These are phyloP conservation scores for Quercus ilex DNA, from an alignment of 306 rosid genomes.

Conservation along the genomic window DNA sequence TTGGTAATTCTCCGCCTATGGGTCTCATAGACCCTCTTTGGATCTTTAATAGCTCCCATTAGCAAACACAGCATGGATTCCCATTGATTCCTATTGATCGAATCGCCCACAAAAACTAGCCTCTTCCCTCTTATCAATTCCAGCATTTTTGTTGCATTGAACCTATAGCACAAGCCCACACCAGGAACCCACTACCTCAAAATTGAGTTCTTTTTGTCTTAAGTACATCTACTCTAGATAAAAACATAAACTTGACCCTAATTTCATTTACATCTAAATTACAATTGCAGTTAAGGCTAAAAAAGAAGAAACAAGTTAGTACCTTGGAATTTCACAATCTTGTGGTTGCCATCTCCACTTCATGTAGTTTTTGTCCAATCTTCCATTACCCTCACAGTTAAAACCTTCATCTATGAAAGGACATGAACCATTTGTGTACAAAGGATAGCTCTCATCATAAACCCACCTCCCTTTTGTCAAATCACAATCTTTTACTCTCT, in stretches of 20 bases:
- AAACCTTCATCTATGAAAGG: conserved; percentile 91
- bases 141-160: conserved; percentile 87
- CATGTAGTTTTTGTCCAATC: conserved; percentile 60
- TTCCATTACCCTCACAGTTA: conserved; percentile 84
- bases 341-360: conserved; percentile 89
- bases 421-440: conserved; percentile 63
- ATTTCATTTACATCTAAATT: background rate
- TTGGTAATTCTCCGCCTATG: conserved; percentile 77
- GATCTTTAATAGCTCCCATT: conserved; percentile 63
- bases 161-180: conserved; percentile 40
- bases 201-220: background rate
- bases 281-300: background rate
- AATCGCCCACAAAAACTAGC: conserved; percentile 94
- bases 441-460: conserved; percentile 69
- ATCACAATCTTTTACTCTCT: conserved; percentile 54
- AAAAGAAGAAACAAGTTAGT: conserved; percentile 7
- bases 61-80: conserved; percentile 92
- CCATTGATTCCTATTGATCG: conserved; percentile 94
- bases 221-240: background rate
- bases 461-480: conserved; percentile 73
- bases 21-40: conserved; percentile 72
- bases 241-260: background rate
- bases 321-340: conserved; percentile 71
- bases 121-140: conserved; percentile 83
- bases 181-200: conserved; percentile 19